Base-by-base conservation (phyloP, 441 rosid species). In the Jatropha multifida region DNA sequence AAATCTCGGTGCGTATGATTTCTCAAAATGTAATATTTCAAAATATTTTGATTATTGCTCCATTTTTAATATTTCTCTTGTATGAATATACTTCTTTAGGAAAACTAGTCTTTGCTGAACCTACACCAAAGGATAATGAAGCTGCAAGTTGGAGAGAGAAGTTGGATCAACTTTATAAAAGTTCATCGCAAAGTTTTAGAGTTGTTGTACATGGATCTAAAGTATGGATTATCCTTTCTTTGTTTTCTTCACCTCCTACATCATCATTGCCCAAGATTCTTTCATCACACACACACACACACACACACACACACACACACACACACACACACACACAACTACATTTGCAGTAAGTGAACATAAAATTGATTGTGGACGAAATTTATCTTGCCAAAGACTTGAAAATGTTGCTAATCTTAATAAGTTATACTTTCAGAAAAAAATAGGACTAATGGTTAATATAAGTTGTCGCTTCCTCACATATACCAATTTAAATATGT, bases 131-230 rank as follows among this genome's bases (percentile, higher is more conserved):
- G 90, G 99, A 96, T 75, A 92, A 88, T 82, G 99, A 96, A 88
- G 94, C 97, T 80, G 99, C 98, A 76, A 90, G 93, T 76, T 96
- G 99, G 99, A 89, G 97, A 83, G 99, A 96, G 82, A 96, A 92
- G 85, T 83, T 94, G 83, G 99, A 94, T 83, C 97, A 91, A 78
- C 92, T 96, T 77, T 94, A 96, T 77, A 96, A 94, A 87, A 96
- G 98, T 85, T 96, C 99, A 58, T 96, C 98, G 17, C 98, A 94
- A 82, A 94, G 96, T 85, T 96, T 94, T 82, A 89, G 99, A 87
- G 99, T 96, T 83, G 99, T 94, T 54, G 94, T 96, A 37, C 98
- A 96, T 85, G 99, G 99, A 83, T 94, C 99, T 76, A 96, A 96
- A 88, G 99, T 96, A 92, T 65, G 93, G 44, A 18, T 46, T 62